Evolutionary conservation across 495 filamentous ascomycete species (phyloP), one percentile per base, ranked within the genome.

Genomic region (Penicillium herquei): DNA sequence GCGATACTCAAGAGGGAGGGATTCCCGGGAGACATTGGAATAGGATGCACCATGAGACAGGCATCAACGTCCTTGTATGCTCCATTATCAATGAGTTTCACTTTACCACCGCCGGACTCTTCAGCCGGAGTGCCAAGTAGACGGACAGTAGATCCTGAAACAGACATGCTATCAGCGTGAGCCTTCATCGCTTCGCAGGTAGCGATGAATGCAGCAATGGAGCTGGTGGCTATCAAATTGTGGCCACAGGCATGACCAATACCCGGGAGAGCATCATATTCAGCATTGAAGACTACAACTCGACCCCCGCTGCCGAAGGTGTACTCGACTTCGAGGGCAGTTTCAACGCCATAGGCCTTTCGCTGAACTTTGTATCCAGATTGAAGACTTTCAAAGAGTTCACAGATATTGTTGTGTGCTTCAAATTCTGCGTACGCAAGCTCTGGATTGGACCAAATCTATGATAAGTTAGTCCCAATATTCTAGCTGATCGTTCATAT

Each of bases 291-390:
- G 0, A 73, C 77, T 12, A 87, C 70, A 0, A 77, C 64, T 0
- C 78, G 79, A 0, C 83, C 81, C 0, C 63, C 62, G 1, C 49
- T 58, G 11, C 78, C 79, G 14, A 70, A 69, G 14, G 74, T 73
- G 42, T 74, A 84, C 4, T 80, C 72, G n/a, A 81, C 74, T 21
- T 83, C 75, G 59, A 84, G 81, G 4, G 84, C 79, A 2, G 84
- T 87, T 7, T 73, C 64, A 16, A 86, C 57, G 0, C 75, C 79
- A 57, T 82, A 84, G 0, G 78, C 53, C 18, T 72, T 67, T 0
- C 77, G 76, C 6, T 62, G 69, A 2, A 82, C 69, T n/a, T 51
- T n/a, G 35, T 70, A 72, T 7, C 64, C 65, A 0, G 61, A 61
- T 12, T 64, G 34, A 33, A 76, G 59, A n/a, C 48, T 46, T 6